Evolutionary conservation across 352 stramenopile genomes (phyloP).

Genomic region (Poterioochromonas sp.): DNA sequence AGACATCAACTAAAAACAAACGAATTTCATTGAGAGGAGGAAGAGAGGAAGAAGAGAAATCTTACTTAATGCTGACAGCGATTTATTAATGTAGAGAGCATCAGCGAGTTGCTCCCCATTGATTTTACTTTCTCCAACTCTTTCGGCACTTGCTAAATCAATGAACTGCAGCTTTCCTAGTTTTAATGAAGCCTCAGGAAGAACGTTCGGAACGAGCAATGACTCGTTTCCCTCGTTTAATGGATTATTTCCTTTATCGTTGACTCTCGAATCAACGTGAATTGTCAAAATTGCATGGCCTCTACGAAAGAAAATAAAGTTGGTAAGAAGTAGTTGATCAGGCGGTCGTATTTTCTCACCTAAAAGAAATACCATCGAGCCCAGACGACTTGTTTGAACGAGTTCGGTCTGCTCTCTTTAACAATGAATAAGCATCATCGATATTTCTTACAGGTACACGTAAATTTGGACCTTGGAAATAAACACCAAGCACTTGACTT

Average conservation of each 20-base stretch:
- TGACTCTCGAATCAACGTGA: conserved; percentile 59
- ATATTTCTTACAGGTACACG: conserved; percentile 44
- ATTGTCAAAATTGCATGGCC: conserved; percentile 77
- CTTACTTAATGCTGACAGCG: background rate
- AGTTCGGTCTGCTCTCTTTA: conserved; percentile 48
- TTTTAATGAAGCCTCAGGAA: background rate
- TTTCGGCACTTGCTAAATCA: conserved; percentile 72
- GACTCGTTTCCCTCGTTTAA: background rate
- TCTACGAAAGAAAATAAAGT: background rate
- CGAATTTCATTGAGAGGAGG: no score
- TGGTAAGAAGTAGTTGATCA: background rate
- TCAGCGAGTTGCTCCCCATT: conserved; percentile 51
- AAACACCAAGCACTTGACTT: conserved; percentile 36
- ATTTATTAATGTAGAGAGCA: conserved; percentile 39
- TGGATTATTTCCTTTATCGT: background rate
- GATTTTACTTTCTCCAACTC: conserved; percentile 72
- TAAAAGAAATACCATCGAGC: conserved; percentile 71
- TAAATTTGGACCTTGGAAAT: conserved; percentile 40
- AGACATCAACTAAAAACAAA: no score
- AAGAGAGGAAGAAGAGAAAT: no score
- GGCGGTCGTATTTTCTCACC: conserved; percentile 47
- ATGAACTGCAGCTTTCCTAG: conserved; percentile 50
- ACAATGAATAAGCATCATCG: conserved; percentile 39
- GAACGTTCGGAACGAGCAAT: background rate
- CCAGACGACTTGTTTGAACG: conserved; percentile 59